Base-by-base conservation (phyloP, 768 basidiomycete genomes). In the Suillus ampliporus region DNA sequence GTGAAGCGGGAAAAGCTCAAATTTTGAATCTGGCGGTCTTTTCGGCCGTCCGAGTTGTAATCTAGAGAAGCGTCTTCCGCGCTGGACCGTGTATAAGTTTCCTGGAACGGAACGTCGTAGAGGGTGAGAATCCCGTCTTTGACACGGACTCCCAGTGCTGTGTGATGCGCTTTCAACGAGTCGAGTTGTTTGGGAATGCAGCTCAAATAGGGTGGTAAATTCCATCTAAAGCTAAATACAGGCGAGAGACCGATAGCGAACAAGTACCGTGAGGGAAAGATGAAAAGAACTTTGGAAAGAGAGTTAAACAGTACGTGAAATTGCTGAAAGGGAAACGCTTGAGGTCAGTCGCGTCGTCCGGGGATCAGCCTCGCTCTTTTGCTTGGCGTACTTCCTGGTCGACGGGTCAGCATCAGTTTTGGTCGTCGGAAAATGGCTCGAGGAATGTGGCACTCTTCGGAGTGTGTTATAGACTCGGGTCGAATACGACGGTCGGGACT, bases 171-270 rank as follows among this genome's bases (percentile, higher is more conserved):
- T 85, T 83, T 89, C 86, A 76, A 88, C 81, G 87, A 89, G 88
- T 89, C 86, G 87, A 85, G 88, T 89, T 88, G 87, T 87, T 89
- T 89, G 86, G 86, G 86, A 89, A 87, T 89, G 87, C 88, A 88
- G 88, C 88, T 86, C 88, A 82, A 89, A 69, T 83, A 78, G 87
- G 87, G 86, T 86, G 88, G 87, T 89, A 86, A 88, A 88, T 83
- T 88, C 87, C 87, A 86, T 89, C 88, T 89, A 89, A 89, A 86
- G 87, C 87, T 89, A 89, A 88, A 89, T 88, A 89, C 80, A 80
- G 85, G 86, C 85, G 82, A 86, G 86, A 89, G 86, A 88, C 88
- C 86, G 84, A 89, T 89, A 89, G 88, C 84, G 83, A 88, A 89
- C 87, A 87, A 88, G 87, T 88, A 88, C 87, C 83, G 85, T 87